These are phyloP conservation scores for Colletotrichum acutatum DNA, from an alignment of 2,329 filamentous ascomycete species.

Conservation along the genomic window DNA sequence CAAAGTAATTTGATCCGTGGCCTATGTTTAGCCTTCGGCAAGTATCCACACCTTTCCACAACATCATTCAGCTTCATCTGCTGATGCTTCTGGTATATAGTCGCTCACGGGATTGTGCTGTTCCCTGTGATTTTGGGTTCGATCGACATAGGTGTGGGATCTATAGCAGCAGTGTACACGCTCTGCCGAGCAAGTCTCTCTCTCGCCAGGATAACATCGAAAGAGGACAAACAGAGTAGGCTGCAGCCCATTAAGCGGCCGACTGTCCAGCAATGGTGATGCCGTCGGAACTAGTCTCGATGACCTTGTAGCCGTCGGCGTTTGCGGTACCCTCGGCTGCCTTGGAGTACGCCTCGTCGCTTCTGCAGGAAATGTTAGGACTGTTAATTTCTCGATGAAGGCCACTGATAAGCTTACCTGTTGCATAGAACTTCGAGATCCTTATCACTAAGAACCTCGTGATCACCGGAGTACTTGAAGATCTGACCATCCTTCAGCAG, in stretches of 20 bases:
- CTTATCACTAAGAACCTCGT: conserved; percentile 76
- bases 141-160: background rate
- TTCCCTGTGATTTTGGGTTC: background rate
- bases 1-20: background rate
- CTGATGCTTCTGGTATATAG: background rate
- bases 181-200: background rate
- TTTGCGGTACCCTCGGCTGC: conserved; percentile 84
- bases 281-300: conserved; percentile 76
- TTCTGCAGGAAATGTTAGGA: conserved; percentile 45
- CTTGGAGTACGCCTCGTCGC: conserved; percentile 70
- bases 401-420: conserved; percentile 52
- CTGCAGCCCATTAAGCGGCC: background rate
- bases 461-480: conserved; percentile 67
- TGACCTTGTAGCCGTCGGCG: conserved; percentile 77
- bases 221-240: background rate
- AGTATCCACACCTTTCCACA: background rate
- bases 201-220: background rate
- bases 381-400: background rate
- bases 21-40: too few species aligned
- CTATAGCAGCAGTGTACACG: background rate
- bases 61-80: background rate
- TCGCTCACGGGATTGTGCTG: background rate
- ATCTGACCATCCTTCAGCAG: conserved; percentile 79
- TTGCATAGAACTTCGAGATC: conserved; percentile 86
- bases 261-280: conserved; percentile 45